Percentiles rank a stretch among this genome's conserved stretches.
phyloP scores from a whole-genome alignment of 805 yeast genomes.

The Tetrapisispora pingtungensis region DNA sequence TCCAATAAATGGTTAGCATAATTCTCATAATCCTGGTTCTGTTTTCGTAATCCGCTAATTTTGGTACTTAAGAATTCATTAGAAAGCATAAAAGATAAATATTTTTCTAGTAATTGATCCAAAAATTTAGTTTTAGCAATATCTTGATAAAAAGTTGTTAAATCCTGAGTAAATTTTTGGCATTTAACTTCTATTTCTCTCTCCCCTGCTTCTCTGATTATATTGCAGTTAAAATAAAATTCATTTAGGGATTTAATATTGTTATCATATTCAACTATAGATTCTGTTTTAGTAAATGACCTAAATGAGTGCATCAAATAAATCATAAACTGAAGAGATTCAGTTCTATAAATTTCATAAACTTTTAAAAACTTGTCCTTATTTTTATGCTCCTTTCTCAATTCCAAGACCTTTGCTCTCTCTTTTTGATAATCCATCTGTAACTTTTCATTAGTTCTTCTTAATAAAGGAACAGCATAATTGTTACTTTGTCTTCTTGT shows the following conservation, averaged over 20 bases:
- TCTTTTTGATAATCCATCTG: conserved; percentile 18
- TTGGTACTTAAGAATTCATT: conserved; percentile 18
- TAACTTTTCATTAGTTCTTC: conserved; percentile 7
- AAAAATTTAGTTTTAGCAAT: conserved; percentile 15
- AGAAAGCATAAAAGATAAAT: conserved; percentile 15
- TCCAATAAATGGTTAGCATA: conserved; percentile 9
- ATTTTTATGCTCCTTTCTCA: conserved; percentile 11
- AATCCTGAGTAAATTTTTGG: background rate
- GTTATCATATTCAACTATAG: conserved; percentile 12
- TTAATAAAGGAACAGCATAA: background rate
- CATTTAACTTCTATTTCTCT: conserved; percentile 3
- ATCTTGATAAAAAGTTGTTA: conserved; percentile 11
- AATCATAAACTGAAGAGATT: conserved; percentile 23
- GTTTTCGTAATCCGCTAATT: conserved; percentile 13
- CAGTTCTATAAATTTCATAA: conserved; percentile 15
- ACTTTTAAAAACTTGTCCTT: conserved; percentile 12
- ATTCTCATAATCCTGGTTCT: conserved; percentile 10
- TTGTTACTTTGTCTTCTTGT: background rate
- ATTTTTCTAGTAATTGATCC: conserved; percentile 18
- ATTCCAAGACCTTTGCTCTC: conserved; percentile 19
- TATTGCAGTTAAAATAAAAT: background rate
- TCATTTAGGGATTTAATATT: conserved; percentile 11
- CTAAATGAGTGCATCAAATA: conserved; percentile 21
- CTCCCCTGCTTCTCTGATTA: conserved; percentile 2
- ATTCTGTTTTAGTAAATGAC: conserved; percentile 12